These are phyloP conservation scores for Mytilinidion resinicola DNA, from an alignment of 495 filamentous ascomycete species.

Conservation along the genomic window DNA sequence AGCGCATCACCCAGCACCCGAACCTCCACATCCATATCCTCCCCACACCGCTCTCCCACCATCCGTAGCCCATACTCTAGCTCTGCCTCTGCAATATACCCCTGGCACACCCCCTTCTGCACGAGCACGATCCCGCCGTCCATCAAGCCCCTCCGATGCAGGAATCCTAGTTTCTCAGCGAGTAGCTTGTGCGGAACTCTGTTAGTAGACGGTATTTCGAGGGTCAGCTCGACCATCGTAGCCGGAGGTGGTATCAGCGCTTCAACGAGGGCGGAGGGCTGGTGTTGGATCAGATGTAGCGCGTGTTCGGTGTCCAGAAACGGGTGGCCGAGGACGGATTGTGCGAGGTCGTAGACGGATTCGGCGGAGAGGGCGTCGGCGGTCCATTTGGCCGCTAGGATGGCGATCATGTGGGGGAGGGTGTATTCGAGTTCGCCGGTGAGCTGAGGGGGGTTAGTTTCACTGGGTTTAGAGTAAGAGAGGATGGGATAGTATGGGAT, in stretches of 20 bases:
- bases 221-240: conserved; percentile 49
- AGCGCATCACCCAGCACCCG: conserved; percentile 37
- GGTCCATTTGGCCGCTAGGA: conserved; percentile 51
- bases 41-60: conserved; percentile 13
- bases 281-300: conserved; percentile 36
- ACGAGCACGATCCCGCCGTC: conserved; percentile 50
- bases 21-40: conserved; percentile 33
- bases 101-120: conserved; percentile 40
- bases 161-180: conserved; percentile 39
- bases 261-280: conserved; percentile 34
- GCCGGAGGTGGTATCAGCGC: conserved; percentile 43
- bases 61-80: conserved; percentile 43
- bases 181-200: conserved; percentile 39
- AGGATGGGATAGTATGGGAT: too few species aligned
- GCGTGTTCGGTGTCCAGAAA: conserved; percentile 49
- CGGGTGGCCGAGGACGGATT: conserved; percentile 49
- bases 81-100: conserved; percentile 48
- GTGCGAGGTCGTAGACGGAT: conserved; percentile 49
- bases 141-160: conserved; percentile 45
- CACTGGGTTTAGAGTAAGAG: too few species aligned
- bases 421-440: conserved; percentile 39
- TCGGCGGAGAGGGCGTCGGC: conserved; percentile 46
- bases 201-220: conserved; percentile 39
- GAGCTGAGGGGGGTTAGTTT: conserved; percentile 4
- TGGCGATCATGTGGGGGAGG: conserved; percentile 52